phyloP scores from a whole-genome alignment of 345 rosid genomes.

The Syzygium grande region DNA sequence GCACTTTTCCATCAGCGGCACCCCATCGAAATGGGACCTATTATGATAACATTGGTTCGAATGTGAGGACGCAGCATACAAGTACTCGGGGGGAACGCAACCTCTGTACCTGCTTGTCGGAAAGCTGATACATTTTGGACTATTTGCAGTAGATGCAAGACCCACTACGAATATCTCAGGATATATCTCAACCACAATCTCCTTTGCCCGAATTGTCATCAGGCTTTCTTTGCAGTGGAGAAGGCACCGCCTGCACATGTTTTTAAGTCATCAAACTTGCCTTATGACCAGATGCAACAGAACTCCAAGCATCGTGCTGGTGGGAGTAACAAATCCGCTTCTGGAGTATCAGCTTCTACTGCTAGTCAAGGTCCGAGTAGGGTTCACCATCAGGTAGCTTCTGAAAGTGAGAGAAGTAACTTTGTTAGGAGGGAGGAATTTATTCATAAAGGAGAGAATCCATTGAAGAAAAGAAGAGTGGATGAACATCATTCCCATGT shows the following conservation, averaged over 20 bases:
- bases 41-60: conserved; percentile 15
- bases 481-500: conserved; percentile 20
- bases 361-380: conserved; percentile 27
- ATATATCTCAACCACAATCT: conserved; percentile 68
- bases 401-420: conserved; percentile 9
- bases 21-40: conserved; percentile 38
- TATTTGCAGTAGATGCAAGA: conserved; percentile 58
- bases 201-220: conserved; percentile 66
- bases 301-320: conserved; percentile 22
- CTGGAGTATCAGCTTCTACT: conserved; percentile 11
- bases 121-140: conserved; percentile 82
- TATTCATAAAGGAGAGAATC: conserved; percentile 18
- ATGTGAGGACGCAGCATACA: conserved; percentile 15
- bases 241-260: conserved; percentile 57
- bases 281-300: conserved; percentile 35
- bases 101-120: conserved; percentile 6
- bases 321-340: conserved; percentile 26
- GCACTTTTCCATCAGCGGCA: conserved; percentile 25
- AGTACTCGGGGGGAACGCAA: conserved; percentile 5
- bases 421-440: conserved; percentile 14
- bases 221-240: conserved; percentile 66
- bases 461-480: conserved; percentile 34
- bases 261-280: conserved; percentile 23
- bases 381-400: conserved; percentile 8
- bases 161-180: conserved; percentile 74